Conservation (phyloP, 345 rosid genomes). For the Melastoma malabathricum region DNA sequence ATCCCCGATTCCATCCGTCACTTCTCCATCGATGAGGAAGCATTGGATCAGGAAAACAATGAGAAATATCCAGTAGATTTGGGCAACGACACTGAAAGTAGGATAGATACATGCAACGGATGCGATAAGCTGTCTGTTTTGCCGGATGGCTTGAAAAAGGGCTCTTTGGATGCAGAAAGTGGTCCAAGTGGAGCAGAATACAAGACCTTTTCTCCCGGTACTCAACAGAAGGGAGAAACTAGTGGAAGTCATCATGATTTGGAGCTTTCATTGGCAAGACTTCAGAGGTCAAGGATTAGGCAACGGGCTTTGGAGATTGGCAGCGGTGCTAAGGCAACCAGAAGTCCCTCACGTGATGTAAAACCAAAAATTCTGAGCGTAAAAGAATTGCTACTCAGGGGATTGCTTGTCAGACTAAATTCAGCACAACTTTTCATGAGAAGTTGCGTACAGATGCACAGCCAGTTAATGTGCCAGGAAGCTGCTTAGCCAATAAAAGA, state of each 20-base stretch:
- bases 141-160: constrained; percentile 46
- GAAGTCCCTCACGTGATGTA: constrained; percentile 16
- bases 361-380: constrained; percentile 12
- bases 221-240: too few relatives aligned
- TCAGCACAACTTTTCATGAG: too few relatives aligned
- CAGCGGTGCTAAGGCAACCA: constrained; percentile 40
- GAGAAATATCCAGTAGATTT: constrained; percentile 15
- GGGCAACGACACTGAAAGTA: constrained; percentile 8
- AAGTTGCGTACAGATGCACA: too few relatives aligned
- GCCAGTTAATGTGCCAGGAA: too few relatives aligned
- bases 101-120: constrained; percentile 13
- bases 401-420: constrained; percentile 16
- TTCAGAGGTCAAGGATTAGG: constrained; percentile 71
- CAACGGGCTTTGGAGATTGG: constrained; percentile 55
- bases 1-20: constrained; percentile 21
- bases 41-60: constrained; percentile 17
- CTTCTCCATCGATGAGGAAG: constrained; percentile 19
- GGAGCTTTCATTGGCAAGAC: constrained; percentile 25
- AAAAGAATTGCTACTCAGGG: constrained; percentile 14
- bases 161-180: background rate
- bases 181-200: too few relatives aligned
- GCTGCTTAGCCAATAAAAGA: background rate
- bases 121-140: constrained; percentile 19
- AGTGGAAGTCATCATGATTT: constrained; percentile 12
- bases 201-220: too few relatives aligned